Evolutionary conservation across 805 yeast species (phyloP), one percentile per base, ranked within the genome.

Genomic region (Jamesozyma rosinii): DNA sequence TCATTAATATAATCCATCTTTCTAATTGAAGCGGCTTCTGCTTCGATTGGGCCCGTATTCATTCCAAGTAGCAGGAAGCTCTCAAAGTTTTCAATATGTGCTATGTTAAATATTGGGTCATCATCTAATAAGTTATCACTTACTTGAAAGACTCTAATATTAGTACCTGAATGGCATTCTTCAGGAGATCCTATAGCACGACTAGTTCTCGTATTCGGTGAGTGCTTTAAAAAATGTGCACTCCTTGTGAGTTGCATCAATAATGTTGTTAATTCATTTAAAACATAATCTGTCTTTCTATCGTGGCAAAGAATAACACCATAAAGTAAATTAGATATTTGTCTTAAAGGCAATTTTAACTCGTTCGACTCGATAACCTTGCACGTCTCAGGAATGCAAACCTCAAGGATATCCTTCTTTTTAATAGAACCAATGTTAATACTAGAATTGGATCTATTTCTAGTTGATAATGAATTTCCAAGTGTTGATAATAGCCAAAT

Each of bases 271-370:
- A 61, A 37, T 40, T 62, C 66, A 37, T 48, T 55, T 9, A 61
- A 41, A 13, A 62, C 54, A 46, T 50, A 62, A 22, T 58, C 63
- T 2, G 63, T 54, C 40, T 62, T 59, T 35, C 53, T 51, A 20
- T 54, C 51, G 40, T 61, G 59, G 37, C 66, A 62, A 3, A 62
- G 43, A 5, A 63, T 49, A 2, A 62, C 57, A 9, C 66, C 66
- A 44, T 55, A 62, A 17, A 62, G 33, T 13, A 62, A 40, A 33
- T 51, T 57, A 0, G 64, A 58, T 1, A 59, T 51, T 11, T 60
- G 55, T 29, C 59, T 50, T 35, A 62, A 44, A 5, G 65, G 53
- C 14, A 59, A 36, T 1, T 51, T 45, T 11, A 36, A 30, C 6
- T 50, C 53, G 24, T 46, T 49, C 4, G 47, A 37, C 22, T 54